phyloP scores from a whole-genome alignment of 345 rosid species.

The Salix exigua region DNA sequence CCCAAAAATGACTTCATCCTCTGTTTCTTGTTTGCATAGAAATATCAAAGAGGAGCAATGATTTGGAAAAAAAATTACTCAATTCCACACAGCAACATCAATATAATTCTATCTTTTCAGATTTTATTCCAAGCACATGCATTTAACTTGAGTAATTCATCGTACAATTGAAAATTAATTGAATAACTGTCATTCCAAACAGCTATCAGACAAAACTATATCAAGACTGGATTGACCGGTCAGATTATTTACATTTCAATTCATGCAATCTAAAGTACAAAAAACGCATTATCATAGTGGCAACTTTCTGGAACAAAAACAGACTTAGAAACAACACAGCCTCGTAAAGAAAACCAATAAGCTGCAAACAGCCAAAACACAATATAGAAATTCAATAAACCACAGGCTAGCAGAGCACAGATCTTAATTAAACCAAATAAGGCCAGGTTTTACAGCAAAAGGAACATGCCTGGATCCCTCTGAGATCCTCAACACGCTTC shows the following conservation, averaged over 20 bases:
- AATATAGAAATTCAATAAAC: neutral
- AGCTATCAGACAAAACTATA: neutral
- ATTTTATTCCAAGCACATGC: neutral
- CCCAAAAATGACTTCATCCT: neutral
- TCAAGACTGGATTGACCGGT: neutral
- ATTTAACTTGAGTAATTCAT: neutral
- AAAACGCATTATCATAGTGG: neutral
- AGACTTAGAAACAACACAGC: neutral
- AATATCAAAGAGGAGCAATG: neutral
- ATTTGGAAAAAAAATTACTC: neutral
- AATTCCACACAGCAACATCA: neutral
- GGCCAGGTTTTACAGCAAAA: neutral
- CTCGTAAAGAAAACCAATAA: neutral
- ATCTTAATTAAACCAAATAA: neutral
- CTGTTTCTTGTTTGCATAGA: neutral
- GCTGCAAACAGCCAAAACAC: neutral
- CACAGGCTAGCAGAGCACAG: neutral
- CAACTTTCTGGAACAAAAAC: neutral
- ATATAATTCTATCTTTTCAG: neutral
- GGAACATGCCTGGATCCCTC: slow-evolving; percentile 73
- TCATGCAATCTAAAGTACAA: neutral
- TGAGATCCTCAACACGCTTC: slow-evolving; percentile 86
- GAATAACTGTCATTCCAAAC: neutral
- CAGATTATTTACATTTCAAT: neutral
- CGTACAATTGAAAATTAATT: neutral